phyloP scores from a whole-genome alignment of 1,284 basidiomycete species.

The Austroboletus novae-zelandiae region DNA sequence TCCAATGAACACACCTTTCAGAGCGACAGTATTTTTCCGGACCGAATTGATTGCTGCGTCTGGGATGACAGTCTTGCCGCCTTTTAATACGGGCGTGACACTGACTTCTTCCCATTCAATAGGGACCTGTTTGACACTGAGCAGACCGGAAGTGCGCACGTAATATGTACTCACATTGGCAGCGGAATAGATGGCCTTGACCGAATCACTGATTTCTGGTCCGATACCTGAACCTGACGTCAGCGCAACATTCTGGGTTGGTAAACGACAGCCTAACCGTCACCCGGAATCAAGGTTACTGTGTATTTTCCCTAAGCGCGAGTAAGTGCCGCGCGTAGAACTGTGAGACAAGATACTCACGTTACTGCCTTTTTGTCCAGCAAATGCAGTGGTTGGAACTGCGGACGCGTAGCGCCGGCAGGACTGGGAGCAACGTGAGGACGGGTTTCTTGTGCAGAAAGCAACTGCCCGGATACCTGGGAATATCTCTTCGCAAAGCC shows the following conservation, averaged over 20 bases:
- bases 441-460: constrained; percentile 7
- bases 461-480: constrained; percentile 37
- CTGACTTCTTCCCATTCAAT: constrained; percentile 99
- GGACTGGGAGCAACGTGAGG: constrained; percentile 39
- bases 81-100: constrained; percentile 91
- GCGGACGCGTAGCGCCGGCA: constrained; percentile 68
- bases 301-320: constrained; percentile 84
- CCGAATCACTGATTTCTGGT: constrained; percentile 95
- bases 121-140: constrained; percentile 63
- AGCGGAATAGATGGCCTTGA: constrained; percentile 91
- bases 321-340: constrained; percentile 5
- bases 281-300: constrained; percentile 90
- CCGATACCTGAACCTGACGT: constrained; percentile 76
- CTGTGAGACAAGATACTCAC: constrained; percentile 45
- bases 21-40: constrained; percentile 95
- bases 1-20: constrained; percentile 74
- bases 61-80: constrained; percentile 97
- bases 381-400: constrained; percentile 81
- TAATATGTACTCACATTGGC: constrained; percentile 60
- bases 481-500: constrained; percentile 48
- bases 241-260: constrained; percentile 19
- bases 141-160: neutral
- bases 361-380: constrained; percentile 83
- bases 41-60: constrained; percentile 89
- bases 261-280: constrained; percentile 55